Evolutionary conservation across 192 early-diverging fungal genomes (phyloP).

Genomic region (Linnemannia schmuckeri): DNA sequence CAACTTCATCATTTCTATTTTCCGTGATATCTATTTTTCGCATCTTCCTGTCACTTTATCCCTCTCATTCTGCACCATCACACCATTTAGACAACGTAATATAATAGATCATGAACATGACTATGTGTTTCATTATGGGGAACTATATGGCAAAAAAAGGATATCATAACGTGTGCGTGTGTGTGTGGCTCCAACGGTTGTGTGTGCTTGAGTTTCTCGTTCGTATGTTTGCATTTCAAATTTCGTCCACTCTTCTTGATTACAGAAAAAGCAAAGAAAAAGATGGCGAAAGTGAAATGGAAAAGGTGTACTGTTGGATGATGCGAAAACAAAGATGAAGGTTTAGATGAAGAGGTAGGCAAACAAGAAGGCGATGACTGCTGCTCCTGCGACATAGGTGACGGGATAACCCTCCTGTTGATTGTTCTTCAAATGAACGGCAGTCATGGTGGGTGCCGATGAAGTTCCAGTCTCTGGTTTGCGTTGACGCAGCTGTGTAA

Average conservation of each 20-base stretch:
- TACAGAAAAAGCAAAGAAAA: background rate
- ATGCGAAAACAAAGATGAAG: background rate
- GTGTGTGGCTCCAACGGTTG: background rate
- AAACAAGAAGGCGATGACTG: constrained; percentile 70
- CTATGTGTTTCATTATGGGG: background rate
- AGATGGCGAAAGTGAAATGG: background rate
- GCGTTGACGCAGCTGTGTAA: constrained; percentile 40
- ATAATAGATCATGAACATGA: background rate
- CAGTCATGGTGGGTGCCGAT: constrained; percentile 37
- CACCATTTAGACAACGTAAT: background rate
- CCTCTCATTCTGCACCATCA: background rate
- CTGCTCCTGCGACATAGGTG: constrained; percentile 70
- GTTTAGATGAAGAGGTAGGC: constrained; percentile 75
- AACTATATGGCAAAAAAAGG: background rate
- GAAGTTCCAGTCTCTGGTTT: constrained; percentile 31
- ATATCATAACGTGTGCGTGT: background rate
- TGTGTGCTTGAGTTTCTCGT: constrained; percentile 6
- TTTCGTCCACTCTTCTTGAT: background rate
- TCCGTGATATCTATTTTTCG: background rate
- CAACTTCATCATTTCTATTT: background rate
- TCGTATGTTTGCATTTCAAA: background rate
- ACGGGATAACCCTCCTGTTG: constrained; percentile 73
- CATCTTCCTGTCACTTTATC: background rate
- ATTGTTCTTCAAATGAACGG: constrained; percentile 47
- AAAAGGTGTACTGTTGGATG: background rate